Evolutionary conservation across 352 stramenopile genomes (phyloP).

Genomic region (Phytophthora kernoviae): DNA sequence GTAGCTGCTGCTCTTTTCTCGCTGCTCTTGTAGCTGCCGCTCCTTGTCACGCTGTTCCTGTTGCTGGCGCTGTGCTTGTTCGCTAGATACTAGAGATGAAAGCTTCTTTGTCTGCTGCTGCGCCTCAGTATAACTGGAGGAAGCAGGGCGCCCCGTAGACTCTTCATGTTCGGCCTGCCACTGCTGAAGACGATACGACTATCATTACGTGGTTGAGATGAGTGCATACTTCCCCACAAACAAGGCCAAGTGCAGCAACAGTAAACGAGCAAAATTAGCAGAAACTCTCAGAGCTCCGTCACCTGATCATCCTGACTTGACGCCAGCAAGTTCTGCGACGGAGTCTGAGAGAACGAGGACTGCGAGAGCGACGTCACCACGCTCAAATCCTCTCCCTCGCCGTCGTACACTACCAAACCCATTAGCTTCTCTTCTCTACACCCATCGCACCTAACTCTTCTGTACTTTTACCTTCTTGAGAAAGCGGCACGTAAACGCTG

Average conservation of each 20-base stretch:
- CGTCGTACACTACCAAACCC: conserved; percentile 15
- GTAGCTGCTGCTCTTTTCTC: no score
- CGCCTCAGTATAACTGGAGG: conserved; percentile 14
- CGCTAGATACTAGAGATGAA: conserved; percentile 12
- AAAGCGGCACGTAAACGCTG: conserved; percentile 9
- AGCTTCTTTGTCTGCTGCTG: conserved; percentile 19
- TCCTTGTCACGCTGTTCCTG: background rate
- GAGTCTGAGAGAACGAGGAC: conserved; percentile 41
- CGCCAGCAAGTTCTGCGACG: conserved; percentile 38
- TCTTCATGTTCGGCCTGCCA: conserved; percentile 20
- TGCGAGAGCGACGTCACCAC: conserved; percentile 50
- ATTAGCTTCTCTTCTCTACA: background rate
- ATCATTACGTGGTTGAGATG: background rate
- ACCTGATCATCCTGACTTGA: conserved; percentile 40
- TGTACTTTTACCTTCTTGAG: conserved; percentile 41
- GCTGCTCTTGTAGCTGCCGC: conserved; percentile 5
- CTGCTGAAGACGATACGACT: conserved; percentile 21
- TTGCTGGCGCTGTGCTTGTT: conserved; percentile 11
- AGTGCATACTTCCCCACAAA: background rate
- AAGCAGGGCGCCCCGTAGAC: background rate
- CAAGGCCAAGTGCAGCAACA: background rate
- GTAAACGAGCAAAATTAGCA: background rate
- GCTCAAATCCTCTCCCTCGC: conserved; percentile 36
- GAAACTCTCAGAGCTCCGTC: conserved; percentile 2
- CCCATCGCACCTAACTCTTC: background rate